phyloP scores from a whole-genome alignment of 768 basidiomycete genomes.

The Collybiopsis confluens region DNA sequence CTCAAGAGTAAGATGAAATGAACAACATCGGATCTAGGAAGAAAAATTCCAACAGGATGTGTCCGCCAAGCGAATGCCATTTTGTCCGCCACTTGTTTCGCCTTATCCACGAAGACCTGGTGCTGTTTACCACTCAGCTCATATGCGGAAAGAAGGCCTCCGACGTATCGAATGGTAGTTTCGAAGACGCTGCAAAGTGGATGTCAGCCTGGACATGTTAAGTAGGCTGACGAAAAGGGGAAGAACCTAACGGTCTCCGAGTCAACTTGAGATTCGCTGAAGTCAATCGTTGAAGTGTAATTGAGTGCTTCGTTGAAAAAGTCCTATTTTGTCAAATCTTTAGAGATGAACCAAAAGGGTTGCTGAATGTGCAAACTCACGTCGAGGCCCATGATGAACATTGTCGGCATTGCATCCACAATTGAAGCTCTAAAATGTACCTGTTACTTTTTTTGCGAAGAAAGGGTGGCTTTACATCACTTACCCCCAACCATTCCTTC shows the following conservation, averaged over 20 bases:
- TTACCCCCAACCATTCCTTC: conserved; percentile 11
- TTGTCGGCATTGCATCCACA: conserved; percentile 40
- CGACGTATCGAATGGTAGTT: conserved; percentile 53
- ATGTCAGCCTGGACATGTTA: background rate
- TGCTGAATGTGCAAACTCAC: conserved; percentile 12
- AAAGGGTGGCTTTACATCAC: no score
- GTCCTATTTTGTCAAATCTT: conserved; percentile 19
- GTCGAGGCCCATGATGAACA: conserved; percentile 43
- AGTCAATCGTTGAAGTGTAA: conserved; percentile 36
- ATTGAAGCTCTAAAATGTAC: conserved; percentile 19
- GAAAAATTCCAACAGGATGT: conserved; percentile 20
- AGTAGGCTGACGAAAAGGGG: background rate
- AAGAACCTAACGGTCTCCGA: conserved; percentile 35
- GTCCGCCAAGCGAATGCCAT: conserved; percentile 35
- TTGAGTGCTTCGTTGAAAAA: conserved; percentile 40
- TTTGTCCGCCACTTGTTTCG: conserved; percentile 41
- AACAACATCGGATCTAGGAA: background rate
- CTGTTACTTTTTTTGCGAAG: no score
- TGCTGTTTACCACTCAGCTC: conserved; percentile 43
- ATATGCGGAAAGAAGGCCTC: conserved; percentile 42
- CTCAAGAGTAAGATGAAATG: background rate
- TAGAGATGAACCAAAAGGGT: background rate
- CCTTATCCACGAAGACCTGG: conserved; percentile 37
- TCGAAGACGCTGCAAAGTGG: conserved; percentile 39
- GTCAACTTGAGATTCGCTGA: conserved; percentile 32